These are phyloP conservation scores for Phialocephala subalpina DNA, from an alignment of 2,329 filamentous ascomycete species.

Conservation along the genomic window DNA sequence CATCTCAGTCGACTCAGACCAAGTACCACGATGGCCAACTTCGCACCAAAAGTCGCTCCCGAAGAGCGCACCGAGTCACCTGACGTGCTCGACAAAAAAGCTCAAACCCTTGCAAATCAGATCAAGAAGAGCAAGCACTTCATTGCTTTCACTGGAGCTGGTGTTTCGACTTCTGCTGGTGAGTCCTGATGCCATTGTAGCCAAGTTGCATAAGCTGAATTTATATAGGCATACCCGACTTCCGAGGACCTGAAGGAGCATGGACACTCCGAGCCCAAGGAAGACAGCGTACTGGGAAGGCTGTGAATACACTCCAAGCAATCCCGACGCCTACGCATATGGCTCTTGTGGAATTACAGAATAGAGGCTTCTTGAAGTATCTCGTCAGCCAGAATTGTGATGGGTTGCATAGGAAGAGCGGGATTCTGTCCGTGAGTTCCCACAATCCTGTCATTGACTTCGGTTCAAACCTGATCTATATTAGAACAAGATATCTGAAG, in stretches of 20 bases:
- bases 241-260: slow-evolving; percentile 54
- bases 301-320: slow-evolving; percentile 51
- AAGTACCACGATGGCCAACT: slow-evolving; percentile 25
- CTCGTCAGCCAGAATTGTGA: slow-evolving; percentile 56
- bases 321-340: slow-evolving; percentile 56
- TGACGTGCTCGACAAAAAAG: slow-evolving; percentile 47
- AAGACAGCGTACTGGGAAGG: slow-evolving; percentile 43
- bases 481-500: slow-evolving; percentile 53
- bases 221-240: slow-evolving; percentile 53
- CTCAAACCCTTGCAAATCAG: slow-evolving; percentile 45
- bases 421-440: slow-evolving; percentile 51
- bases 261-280: slow-evolving; percentile 56
- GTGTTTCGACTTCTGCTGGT: slow-evolving; percentile 56
- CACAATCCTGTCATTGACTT: neutral
- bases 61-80: slow-evolving; percentile 42
- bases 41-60: slow-evolving; percentile 35
- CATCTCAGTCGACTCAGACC: neutral
- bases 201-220: neutral
- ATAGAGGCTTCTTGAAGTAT: slow-evolving; percentile 51
- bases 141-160: slow-evolving; percentile 56
- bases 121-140: slow-evolving; percentile 54
- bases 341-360: slow-evolving; percentile 54
- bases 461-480: neutral
- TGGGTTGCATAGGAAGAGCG: slow-evolving; percentile 54
- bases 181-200: neutral